phyloP scores from a whole-genome alignment of 2,329 filamentous ascomycete genomes.

The Aureobasidium lini region DNA sequence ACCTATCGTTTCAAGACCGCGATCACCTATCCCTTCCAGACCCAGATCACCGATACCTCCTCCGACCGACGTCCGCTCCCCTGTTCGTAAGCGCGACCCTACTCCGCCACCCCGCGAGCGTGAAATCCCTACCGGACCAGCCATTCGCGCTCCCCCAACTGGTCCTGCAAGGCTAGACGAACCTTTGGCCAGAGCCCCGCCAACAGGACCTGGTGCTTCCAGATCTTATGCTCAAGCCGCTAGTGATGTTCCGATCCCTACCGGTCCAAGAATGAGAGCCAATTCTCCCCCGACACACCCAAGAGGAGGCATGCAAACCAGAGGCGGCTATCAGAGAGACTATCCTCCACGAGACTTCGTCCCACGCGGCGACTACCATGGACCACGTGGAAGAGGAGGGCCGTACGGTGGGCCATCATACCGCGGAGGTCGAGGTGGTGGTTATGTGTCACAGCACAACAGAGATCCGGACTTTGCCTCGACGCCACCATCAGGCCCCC shows the following conservation, averaged over 20 bases:
- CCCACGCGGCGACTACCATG: constrained; percentile 17
- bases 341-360: constrained; percentile 11
- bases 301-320: constrained; percentile 2
- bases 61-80: constrained; percentile 20
- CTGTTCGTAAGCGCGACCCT: constrained; percentile 31
- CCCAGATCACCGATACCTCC: constrained; percentile 1
- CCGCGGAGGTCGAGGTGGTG: constrained; percentile 25
- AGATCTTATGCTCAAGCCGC: constrained; percentile 3
- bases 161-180: constrained; percentile 21
- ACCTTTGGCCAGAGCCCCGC: constrained; percentile 16
- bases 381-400: constrained; percentile 17
- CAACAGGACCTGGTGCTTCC: constrained; percentile 12
- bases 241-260: constrained; percentile 4
- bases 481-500: constrained; percentile 27
- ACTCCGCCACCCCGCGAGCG: constrained; percentile 20
- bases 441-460: constrained; percentile 15
- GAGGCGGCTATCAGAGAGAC: constrained; percentile 8
- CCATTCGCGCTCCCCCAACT: constrained; percentile 24
- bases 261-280: constrained; percentile 10
- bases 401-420: constrained; percentile 20
- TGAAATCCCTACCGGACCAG: constrained; percentile 23
- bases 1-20: not conserved
- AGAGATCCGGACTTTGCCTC: constrained; percentile 11
- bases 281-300: constrained; percentile 12
- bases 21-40: constrained; percentile 6